A percentile compares a stretch with the other conserved stretches of the same genome.
phyloP scores from a whole-genome alignment of 73 alveolate genomes.

The Paramecium sonneborni region DNA sequence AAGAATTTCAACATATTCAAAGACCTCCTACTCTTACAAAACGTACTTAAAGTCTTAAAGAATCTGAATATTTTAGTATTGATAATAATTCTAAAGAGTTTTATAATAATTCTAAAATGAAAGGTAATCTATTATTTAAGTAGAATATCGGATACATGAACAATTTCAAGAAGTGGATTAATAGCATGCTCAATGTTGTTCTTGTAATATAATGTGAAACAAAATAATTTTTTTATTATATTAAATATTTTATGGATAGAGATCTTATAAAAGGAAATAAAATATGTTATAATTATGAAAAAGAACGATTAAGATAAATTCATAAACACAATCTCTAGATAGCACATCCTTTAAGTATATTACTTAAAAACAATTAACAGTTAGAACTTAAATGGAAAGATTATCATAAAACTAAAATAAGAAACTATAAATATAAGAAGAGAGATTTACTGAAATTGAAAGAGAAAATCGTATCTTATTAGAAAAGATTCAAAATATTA shows the following conservation, averaged over 20 bases:
- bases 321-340: background rate
- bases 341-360: background rate
- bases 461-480: slow-evolving; percentile 16
- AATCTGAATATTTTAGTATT: slow-evolving; percentile 24
- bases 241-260: background rate
- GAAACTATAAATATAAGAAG: slow-evolving; percentile 9
- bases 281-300: slow-evolving; percentile 14
- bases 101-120: slow-evolving; percentile 27
- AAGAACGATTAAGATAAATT: background rate
- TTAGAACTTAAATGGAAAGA: slow-evolving; percentile 28
- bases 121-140: background rate
- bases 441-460: slow-evolving; percentile 36
- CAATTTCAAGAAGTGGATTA: background rate
- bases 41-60: background rate
- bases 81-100: slow-evolving; percentile 49
- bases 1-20: background rate
- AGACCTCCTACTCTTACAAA: background rate
- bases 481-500: slow-evolving; percentile 18
- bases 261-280: slow-evolving; percentile 17
- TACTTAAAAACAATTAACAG: background rate
- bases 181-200: background rate
- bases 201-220: slow-evolving; percentile 49
- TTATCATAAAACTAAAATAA: background rate
- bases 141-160: slow-evolving; percentile 42
- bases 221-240: background rate